Conservation (phyloP, 148 eudicot species). For the Nyssa sinensis region DNA sequence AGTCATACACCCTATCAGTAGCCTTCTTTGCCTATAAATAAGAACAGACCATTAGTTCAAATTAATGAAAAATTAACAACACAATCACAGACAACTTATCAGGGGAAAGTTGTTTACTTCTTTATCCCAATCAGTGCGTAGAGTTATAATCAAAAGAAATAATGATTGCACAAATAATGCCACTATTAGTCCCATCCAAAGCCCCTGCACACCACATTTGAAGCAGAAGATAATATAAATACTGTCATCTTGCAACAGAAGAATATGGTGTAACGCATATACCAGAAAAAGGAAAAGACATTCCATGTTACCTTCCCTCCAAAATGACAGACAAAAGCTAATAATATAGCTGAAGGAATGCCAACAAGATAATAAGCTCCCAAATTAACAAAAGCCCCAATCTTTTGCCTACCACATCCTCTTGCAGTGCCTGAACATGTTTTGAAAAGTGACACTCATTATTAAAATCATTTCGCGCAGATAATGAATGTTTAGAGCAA, state of each 20-base stretch:
- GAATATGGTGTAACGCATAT: too few relatives aligned
- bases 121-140: constrained; percentile 57
- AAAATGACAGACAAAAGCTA: constrained; percentile 51
- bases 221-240: neutral
- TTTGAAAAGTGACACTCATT: too few relatives aligned
- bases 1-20: constrained; percentile 28
- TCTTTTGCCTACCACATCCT: constrained; percentile 73
- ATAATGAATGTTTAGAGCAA: neutral
- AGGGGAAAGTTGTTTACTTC: constrained; percentile 40
- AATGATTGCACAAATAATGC: constrained; percentile 53
- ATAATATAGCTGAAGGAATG: constrained; percentile 38
- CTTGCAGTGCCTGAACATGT: constrained; percentile 51
- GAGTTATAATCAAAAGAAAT: constrained; percentile 40
- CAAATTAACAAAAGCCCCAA: constrained; percentile 57
- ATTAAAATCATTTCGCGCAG: neutral
- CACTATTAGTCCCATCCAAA: constrained; percentile 52
- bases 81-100: neutral
- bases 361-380: constrained; percentile 66
- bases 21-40: constrained; percentile 50
- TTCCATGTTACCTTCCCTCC: constrained; percentile 40
- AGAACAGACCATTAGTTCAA: neutral
- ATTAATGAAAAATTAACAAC: neutral
- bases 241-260: constrained; percentile 13
- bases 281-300: neutral
- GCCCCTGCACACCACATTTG: constrained; percentile 36